Evolutionary conservation across 768 basidiomycete genomes (phyloP), one percentile per base, ranked within the genome.

Genomic region (Lactarius pseudohatsudake): DNA sequence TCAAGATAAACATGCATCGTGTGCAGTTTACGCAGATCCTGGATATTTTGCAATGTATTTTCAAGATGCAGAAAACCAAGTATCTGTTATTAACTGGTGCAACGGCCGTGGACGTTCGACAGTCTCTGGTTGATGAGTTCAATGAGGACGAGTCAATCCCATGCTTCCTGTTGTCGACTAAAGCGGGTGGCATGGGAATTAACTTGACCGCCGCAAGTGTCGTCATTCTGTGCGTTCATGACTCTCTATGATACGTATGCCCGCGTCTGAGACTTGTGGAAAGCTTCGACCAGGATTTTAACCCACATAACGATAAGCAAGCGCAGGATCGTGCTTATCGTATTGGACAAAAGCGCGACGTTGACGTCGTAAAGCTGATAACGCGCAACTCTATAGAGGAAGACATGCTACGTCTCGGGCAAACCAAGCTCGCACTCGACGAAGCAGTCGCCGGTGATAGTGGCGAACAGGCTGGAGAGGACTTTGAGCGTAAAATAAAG

Each of bases 271-370:
- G 34, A 16, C 50, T 30, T 9, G 20, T 11, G 9, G 53, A 34
- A 65, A 91, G 90, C 86, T 97, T 95, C 74, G 96, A 99, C 75
- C 95, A 96, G 74, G 96, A 98, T 75, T 99, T 98, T 78, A 98
- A 98, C 75, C 92, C 92, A 4, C 92, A 94, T 78, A 99, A 99
- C 75, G 97, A 98, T 77, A 87, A 91, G 67, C 97, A 99, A 78
- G 97, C 97, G 0, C 94, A 96, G 66, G 97, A 99, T 76, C 88
- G 97, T 40, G 95, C 95, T 30, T 98, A 98, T 77, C 90, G 97
- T 32, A 97, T 99, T 70, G 96, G 94, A 28, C 95, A 97, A 76
- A 94, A 92, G 74, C 86, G 89, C 59, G 89, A 96, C 70, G 96
- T 98, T 11, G 94, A 96, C 38, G 94, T 98, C 8, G 86, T 98